Evolutionary conservation across 805 yeast species (phyloP), one percentile per base, ranked within the genome.

Genomic region (Candida coquimbonensis): DNA sequence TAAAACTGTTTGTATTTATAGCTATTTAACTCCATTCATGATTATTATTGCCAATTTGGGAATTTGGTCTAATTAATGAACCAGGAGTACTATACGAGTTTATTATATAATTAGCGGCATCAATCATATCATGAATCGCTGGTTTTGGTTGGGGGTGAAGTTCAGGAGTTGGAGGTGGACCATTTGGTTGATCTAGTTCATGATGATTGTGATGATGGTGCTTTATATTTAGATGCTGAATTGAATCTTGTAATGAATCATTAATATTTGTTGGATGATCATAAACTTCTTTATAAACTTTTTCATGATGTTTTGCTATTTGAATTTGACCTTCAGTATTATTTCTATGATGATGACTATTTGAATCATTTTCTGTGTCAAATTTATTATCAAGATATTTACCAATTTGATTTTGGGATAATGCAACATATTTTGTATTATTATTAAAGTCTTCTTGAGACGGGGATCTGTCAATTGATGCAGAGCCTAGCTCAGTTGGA

Each of bases 1-100:
- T 29, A 9, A 29, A 11, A 19, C 11, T 36, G 38, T 36, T 19
- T 6, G 13, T 19, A 19, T 12, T 9, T 9, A 37, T 26, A 31
- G 19, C 14, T 8, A n/a, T 39, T 38, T 34, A 45, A 27, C 40
- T 46, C 59, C 59, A 55, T 45, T 53, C 59, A 37, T 52, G 54
- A 37, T 38, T 46, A 33, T 43, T 40, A 9, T 36, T 31, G 3
- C 48, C 50, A 7, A 46, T 21, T 27, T 45, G 47, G 2, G 56
- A 39, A 13, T 39, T 35, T 8, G 56, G 56, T 27, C 55, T 48
- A 7, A 40, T 54, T 14, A 57, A 44, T 3, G 51, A 46, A 4
- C 54, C 53, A 2, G 61, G 55, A 9, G 60, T 54, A 16, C 45
- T 47, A 41, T 55, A 59, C 4, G 58, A 45, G 33, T 45, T 57